phyloP scores from a whole-genome alignment of 2,329 filamentous ascomycete species.

The Purpureocillium takamizusanense region DNA sequence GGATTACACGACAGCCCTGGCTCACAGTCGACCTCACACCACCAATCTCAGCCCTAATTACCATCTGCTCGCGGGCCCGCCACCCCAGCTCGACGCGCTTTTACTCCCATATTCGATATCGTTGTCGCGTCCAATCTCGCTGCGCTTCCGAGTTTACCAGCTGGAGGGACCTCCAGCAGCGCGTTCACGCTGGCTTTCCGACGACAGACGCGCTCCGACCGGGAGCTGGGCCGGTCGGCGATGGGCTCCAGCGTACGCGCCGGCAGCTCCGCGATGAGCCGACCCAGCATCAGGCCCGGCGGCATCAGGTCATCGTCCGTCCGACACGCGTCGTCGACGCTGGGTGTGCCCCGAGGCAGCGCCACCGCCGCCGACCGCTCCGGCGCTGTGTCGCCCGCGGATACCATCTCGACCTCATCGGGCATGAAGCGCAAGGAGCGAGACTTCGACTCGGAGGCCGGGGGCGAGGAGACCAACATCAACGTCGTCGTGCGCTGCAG shows the following conservation, averaged over 20 bases:
- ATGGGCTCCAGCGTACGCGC: conserved; percentile 21
- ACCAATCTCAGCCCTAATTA: too few relatives aligned
- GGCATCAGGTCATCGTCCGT: conserved; percentile 11
- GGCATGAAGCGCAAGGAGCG: conserved; percentile 78
- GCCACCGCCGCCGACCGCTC: conserved; percentile 10
- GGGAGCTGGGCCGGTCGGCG: conserved; percentile 24
- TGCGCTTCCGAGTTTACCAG: too few relatives aligned
- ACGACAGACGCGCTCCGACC: conserved; percentile 27
- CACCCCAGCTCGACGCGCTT: too few relatives aligned
- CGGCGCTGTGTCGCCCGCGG: conserved; percentile 58
- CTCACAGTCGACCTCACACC: too few relatives aligned
- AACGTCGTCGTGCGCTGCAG: conserved; percentile 94
- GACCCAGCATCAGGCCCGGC: conserved; percentile 14
- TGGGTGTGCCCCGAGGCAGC: conserved; percentile 8
- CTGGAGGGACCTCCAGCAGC: conserved; percentile 4
- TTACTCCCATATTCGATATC: too few relatives aligned
- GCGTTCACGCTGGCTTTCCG: conserved; percentile 22
- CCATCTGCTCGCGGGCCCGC: too few relatives aligned
- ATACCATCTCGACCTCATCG: conserved; percentile 48
- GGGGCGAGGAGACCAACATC: conserved; percentile 84
- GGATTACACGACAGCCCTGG: too few relatives aligned
- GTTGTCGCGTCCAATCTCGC: too few relatives aligned
- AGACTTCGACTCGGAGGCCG: conserved; percentile 61
- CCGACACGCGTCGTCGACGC: conserved; percentile 12
- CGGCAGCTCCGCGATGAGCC: conserved; percentile 9